Base-by-base conservation (phyloP, 2,329 filamentous ascomycete genomes). In the Emergomyces orientalis region DNA sequence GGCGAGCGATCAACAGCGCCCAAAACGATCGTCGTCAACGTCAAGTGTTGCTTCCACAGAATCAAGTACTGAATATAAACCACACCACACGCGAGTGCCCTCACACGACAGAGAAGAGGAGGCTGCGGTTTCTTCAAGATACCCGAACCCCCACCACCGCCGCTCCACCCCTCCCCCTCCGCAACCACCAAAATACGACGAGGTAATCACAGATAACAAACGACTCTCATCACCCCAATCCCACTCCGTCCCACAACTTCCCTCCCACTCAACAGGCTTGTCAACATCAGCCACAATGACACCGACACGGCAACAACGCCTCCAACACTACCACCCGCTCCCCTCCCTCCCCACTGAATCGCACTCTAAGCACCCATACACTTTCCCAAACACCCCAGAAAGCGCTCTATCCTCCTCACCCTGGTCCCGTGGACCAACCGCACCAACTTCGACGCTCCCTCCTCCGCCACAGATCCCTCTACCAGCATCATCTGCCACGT, bases 71-170 rank as follows among this genome's bases (percentile, higher is more conserved):
- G 25, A 47, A 51, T 49, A 30, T 25, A 52, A n/a, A 43, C 47
- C n/a, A 27, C 45, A 11, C 43, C 43, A 34, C 39, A 37, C 60
- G 6, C 61, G 59, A 19, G 14, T 55, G 22, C 54, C 54, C n/a
- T 63, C 63, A 22, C 62, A 59, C 39, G 45, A 56, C n/a, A 51
- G 49, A 59, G 63, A 62, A 37, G 63, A 62, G 22, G 63, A 63
- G 25, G 32, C 55, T 27, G 30, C 14, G 2, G 25, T 13, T 9
- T 13, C 34, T 37, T 56, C 52, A 22, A 25, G 22, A n/a, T 22
- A 56, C 37, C n/a, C 7, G 13, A 27, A 58, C 3, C 1, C n/a
- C 19, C 32, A 6, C 52, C 52, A 30, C 11, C 52, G 39, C 7
- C 27, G 32, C 9, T 30, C n/a, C 37, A 27, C 55, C 4, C 55